Evolutionary conservation across 1,284 basidiomycete species (phyloP).

Genomic region (Boletus mariae): DNA sequence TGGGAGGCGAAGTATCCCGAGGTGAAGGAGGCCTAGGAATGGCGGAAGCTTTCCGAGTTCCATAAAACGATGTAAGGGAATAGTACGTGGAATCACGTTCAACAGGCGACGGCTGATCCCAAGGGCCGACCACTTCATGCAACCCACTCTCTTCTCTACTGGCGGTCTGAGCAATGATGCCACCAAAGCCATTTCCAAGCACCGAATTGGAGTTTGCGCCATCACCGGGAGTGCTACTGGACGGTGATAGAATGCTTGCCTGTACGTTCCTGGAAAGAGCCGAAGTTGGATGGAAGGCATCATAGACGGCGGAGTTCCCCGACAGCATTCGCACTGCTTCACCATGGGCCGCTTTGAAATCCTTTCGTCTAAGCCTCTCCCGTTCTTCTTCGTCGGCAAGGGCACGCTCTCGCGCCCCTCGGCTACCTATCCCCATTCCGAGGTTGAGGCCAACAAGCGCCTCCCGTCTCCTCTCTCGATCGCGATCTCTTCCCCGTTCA

Average conservation of each 20-base stretch:
- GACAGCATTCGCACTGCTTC: constrained; percentile 39
- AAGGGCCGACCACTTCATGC: constrained; percentile 29
- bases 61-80: constrained; percentile 30
- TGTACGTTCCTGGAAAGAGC: constrained; percentile 31
- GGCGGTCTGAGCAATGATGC: constrained; percentile 26
- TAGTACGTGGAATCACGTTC: constrained; percentile 30
- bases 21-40: constrained; percentile 29
- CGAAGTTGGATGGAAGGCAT: constrained; percentile 71
- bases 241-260: constrained; percentile 20
- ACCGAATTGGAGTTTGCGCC: constrained; percentile 17
- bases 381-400: constrained; percentile 64
- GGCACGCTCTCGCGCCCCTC: constrained; percentile 56
- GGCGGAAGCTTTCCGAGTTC: constrained; percentile 22
- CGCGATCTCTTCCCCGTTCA: constrained; percentile 35
- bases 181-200: constrained; percentile 25
- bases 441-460: constrained; percentile 40
- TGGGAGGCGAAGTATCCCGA: constrained; percentile 26
- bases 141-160: constrained; percentile 24
- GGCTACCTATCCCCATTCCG: constrained; percentile 33
- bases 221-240: constrained; percentile 19
- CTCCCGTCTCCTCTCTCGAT: constrained; percentile 40
- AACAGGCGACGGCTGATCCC: constrained; percentile 32
- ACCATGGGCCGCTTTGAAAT: constrained; percentile 32
- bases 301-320: constrained; percentile 53
- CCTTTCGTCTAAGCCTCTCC: constrained; percentile 52